Conservation (phyloP, 2,329 filamentous ascomycete genomes). For the Fusarium abutilonis region DNA sequence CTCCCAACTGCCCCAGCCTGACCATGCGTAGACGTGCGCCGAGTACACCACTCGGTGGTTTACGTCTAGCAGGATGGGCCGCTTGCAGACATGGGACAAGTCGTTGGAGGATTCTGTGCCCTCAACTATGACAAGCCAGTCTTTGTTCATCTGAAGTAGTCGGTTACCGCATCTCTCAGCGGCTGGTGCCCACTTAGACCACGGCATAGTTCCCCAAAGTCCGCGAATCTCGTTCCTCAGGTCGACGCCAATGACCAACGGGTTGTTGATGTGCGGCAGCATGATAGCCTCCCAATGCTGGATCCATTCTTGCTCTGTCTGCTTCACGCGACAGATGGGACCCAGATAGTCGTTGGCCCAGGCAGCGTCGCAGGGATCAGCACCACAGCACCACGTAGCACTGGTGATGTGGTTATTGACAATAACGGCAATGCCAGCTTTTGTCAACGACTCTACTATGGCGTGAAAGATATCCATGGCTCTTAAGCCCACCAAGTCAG, state of each 20-base stretch:
- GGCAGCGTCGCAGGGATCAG: constrained; percentile 71
- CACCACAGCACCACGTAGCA: constrained; percentile 75
- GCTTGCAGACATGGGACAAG: constrained; percentile 62
- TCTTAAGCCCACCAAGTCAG: constrained; percentile 64
- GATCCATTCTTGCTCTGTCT: constrained; percentile 74
- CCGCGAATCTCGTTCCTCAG: constrained; percentile 75
- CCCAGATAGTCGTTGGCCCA: constrained; percentile 74
- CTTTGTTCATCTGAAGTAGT: constrained; percentile 65
- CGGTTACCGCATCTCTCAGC: constrained; percentile 71
- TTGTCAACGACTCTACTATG: constrained; percentile 67
- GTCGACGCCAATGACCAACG: constrained; percentile 72
- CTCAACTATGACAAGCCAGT: constrained; percentile 75
- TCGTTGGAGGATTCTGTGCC: constrained; percentile 75
- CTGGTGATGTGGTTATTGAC: constrained; percentile 77
- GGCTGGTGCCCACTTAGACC: constrained; percentile 70
- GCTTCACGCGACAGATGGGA: constrained; percentile 66
- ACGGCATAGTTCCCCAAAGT: constrained; percentile 74
- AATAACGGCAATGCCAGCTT: constrained; percentile 70
- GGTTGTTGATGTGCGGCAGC: constrained; percentile 65
- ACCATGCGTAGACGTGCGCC: constrained; percentile 75
- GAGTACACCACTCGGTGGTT: constrained; percentile 70
- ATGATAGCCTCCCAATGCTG: constrained; percentile 73
- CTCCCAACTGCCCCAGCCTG: constrained; percentile 71
- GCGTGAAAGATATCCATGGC: constrained; percentile 71
- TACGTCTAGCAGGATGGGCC: constrained; percentile 67